Evolutionary conservation across 2,329 filamentous ascomycete species (phyloP).

Genomic region (Calonectria hongkongensis): DNA sequence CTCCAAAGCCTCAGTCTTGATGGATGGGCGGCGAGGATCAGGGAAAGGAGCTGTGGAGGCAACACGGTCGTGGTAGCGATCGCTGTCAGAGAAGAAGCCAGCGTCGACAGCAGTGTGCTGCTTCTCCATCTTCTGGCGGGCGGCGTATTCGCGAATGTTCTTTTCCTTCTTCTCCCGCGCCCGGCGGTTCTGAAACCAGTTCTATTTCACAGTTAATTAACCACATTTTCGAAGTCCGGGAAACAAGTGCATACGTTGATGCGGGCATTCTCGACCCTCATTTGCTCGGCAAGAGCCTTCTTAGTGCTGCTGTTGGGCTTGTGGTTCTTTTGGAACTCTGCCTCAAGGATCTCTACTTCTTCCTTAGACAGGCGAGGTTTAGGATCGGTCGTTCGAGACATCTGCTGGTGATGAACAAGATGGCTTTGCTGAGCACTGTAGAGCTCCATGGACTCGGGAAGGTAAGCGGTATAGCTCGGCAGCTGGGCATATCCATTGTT

Average conservation of each 20-base stretch:
- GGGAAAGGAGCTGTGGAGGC: conserved; percentile 65
- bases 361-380: conserved; percentile 75
- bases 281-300: conserved; percentile 75
- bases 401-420: conserved; percentile 61
- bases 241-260: conserved; percentile 72
- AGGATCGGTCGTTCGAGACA: conserved; percentile 66
- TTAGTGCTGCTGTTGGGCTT: conserved; percentile 79
- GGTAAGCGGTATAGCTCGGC: conserved; percentile 60
- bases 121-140: conserved; percentile 61
- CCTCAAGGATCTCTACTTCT: conserved; percentile 75
- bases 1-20: conserved; percentile 36
- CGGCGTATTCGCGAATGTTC: conserved; percentile 67
- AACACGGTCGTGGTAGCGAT: conserved; percentile 60
- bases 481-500: conserved; percentile 57
- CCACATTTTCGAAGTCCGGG: background rate
- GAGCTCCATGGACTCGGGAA: conserved; percentile 62
- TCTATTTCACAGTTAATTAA: conserved; percentile 67
- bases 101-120: conserved; percentile 54
- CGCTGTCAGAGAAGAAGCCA: conserved; percentile 54
- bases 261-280: conserved; percentile 77
- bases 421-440: conserved; percentile 62
- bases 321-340: conserved; percentile 78
- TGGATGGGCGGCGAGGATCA: conserved; percentile 49
- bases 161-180: conserved; percentile 80
- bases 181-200: conserved; percentile 81